These are phyloP conservation scores for Daedalea quercina DNA, from an alignment of 768 basidiomycete species.

Conservation along the genomic window DNA sequence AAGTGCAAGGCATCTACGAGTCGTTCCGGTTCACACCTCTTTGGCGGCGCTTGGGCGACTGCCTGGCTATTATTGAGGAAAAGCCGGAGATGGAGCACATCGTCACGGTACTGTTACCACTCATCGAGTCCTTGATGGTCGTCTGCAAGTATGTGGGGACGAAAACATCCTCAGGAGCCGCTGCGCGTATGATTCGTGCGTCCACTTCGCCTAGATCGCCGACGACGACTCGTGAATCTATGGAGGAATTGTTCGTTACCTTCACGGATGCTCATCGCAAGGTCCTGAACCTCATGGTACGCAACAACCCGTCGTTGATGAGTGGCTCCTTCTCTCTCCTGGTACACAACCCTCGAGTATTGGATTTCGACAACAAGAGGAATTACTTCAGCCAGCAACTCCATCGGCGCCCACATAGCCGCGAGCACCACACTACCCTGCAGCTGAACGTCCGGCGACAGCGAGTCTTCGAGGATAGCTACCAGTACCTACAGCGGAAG, in stretches of 20 bases:
- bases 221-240: slow-evolving; percentile 62
- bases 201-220: slow-evolving; percentile 65
- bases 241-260: slow-evolving; percentile 86
- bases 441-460: slow-evolving; percentile 86
- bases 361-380: slow-evolving; percentile 99
- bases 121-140: slow-evolving; percentile 97
- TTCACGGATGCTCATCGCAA: slow-evolving; percentile 94
- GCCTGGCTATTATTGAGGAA: slow-evolving; percentile 76
- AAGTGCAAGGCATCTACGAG: slow-evolving; percentile 84
- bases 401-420: slow-evolving; percentile 70
- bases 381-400: slow-evolving; percentile 93
- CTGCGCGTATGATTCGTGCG: slow-evolving; percentile 49
- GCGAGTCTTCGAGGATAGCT: slow-evolving; percentile 97
- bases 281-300: slow-evolving; percentile 93
- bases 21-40: slow-evolving; percentile 85
- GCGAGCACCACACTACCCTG: slow-evolving; percentile 78
- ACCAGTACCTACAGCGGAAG: slow-evolving; percentile 83
- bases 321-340: slow-evolving; percentile 96
- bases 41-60: slow-evolving; percentile 88
- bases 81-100: slow-evolving; percentile 79
- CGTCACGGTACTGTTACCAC: slow-evolving; percentile 85
- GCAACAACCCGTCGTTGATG: slow-evolving; percentile 97
- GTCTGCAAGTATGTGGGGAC: slow-evolving; percentile 92
- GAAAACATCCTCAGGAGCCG: slow-evolving; percentile 38
- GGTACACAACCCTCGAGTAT: slow-evolving; percentile 90